A percentile compares a stretch with the other conserved stretches of the same genome.
Evolutionary conservation across 2,329 filamentous ascomycete species (phyloP).

Genomic region (Stagonosporopsis cucurbitacearum): DNA sequence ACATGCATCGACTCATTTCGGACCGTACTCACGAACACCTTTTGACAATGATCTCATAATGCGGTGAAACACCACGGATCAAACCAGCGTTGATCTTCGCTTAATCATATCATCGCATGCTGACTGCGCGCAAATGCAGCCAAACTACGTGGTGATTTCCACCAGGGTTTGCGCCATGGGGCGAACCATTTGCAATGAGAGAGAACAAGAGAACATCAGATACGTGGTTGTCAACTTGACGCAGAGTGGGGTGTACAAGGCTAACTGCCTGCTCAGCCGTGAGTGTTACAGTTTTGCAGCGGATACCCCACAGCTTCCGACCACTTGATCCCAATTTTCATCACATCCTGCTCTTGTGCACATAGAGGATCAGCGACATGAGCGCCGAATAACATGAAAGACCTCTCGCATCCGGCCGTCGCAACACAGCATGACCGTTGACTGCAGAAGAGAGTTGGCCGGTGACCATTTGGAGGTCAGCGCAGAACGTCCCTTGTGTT

Average conservation of each 20-base stretch:
- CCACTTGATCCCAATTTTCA: not conserved
- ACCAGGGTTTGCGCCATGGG: not conserved
- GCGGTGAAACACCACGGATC: not conserved
- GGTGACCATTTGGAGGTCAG: too few relatives aligned
- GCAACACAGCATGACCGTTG: not conserved
- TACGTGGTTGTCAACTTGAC: not conserved
- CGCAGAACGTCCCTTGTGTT: too few relatives aligned
- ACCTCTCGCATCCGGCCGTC: not conserved
- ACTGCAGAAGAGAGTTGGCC: too few relatives aligned
- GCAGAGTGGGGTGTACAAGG: not conserved
- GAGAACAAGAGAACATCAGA: not conserved
- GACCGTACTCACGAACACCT: not conserved
- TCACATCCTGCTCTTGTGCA: not conserved
- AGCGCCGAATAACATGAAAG: too few relatives aligned
- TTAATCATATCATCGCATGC: not conserved
- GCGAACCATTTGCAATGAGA: not conserved
- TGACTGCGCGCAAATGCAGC: not conserved
- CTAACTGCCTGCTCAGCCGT: not conserved
- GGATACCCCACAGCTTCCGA: not conserved
- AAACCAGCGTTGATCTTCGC: not conserved
- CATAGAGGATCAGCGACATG: not conserved
- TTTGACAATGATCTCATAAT: slow-evolving; percentile 12
- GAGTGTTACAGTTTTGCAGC: not conserved
- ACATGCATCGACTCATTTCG: slow-evolving; percentile 7
- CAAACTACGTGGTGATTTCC: not conserved